Conservation (phyloP, 2,329 filamentous ascomycete genomes). For the Aspergillus pseudoglaucus region DNA sequence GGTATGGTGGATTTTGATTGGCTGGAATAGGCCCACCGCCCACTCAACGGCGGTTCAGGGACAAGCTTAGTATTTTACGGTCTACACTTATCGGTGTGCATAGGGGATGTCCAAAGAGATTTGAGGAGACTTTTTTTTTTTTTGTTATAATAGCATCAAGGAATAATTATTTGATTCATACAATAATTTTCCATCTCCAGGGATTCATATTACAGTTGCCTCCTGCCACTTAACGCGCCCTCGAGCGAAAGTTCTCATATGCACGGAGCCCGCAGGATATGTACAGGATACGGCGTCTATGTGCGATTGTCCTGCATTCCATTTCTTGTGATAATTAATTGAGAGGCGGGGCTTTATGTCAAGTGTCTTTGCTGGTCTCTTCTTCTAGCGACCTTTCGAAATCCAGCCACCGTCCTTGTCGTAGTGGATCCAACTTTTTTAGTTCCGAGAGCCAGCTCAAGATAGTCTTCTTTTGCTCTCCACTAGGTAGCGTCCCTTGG, state of each 20-base stretch:
- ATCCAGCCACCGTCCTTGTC: constrained; percentile 69
- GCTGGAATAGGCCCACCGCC: neutral
- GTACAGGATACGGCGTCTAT: neutral
- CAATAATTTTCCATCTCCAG: too few relatives aligned
- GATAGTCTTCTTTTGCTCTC: constrained; percentile 41
- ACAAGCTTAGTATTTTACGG: too few relatives aligned
- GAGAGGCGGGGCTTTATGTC: neutral
- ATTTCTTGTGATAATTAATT: neutral
- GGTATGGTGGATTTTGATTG: neutral
- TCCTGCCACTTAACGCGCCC: neutral
- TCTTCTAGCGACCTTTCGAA: constrained; percentile 42
- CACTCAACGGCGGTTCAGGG: neutral
- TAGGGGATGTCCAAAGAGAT: too few relatives aligned
- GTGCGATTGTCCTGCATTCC: too few relatives aligned
- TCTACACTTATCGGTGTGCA: too few relatives aligned
- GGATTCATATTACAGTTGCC: too few relatives aligned
- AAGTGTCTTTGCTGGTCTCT: neutral
- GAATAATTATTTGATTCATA: too few relatives aligned
- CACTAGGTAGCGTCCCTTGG: constrained; percentile 41
- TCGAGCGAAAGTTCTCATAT: neutral
- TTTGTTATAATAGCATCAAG: too few relatives aligned
- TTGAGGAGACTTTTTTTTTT: too few relatives aligned
- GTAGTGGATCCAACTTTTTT: constrained; percentile 64
- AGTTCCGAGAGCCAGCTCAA: constrained; percentile 58
- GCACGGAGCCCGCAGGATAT: neutral